Evolutionary conservation across 495 filamentous ascomycete genomes (phyloP), one percentile per base, ranked within the genome.

Genomic region (Penicillium herquei): DNA sequence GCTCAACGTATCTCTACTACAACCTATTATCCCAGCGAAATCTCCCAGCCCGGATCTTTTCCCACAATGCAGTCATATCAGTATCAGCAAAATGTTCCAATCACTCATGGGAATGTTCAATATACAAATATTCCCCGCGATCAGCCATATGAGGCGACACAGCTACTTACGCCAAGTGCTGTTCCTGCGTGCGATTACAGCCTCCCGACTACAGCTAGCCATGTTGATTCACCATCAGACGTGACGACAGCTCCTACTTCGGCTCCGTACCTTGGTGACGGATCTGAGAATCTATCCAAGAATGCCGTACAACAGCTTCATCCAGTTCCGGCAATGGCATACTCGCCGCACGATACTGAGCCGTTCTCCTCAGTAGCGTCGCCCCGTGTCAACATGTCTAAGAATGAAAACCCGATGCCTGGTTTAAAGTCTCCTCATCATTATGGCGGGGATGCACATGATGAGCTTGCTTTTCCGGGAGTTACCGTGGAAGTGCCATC

Each of bases 331-430:
- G 54, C 49, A 1, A 44, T 52, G 16, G 39, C 49, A 10, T 62
- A 57, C 39, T 77, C 74, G 3, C 71, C 74, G 6, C 72, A 76
- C 45, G 74, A 77, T 41, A 77, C 74, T 2, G 65, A 73, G 30
- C 74, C 74, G 14, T 54, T 74, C n/a, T 77, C 74, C 3, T 75
- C 74, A 11, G 52, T 70, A 9, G 30, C 54, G 6, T 71, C 70
- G 1, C 58, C 64, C 1, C 52, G 57, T 13, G 18, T 57, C 13
- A 65, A 43, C 26, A 61, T 66, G 53, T 35, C 60, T 2, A 74
- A 65, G 12, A 70, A 61, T 31, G 69, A 72, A 16, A 62, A 52
- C 45, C 32, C 41, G 6, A 48, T 21, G 21, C 39, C 54, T 3
- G 57, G 46, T 12, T 31, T 52, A 8, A 54, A 64, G 4, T 59